phyloP scores from a whole-genome alignment of 345 rosid species.

The Sisymbrium altissimum region DNA sequence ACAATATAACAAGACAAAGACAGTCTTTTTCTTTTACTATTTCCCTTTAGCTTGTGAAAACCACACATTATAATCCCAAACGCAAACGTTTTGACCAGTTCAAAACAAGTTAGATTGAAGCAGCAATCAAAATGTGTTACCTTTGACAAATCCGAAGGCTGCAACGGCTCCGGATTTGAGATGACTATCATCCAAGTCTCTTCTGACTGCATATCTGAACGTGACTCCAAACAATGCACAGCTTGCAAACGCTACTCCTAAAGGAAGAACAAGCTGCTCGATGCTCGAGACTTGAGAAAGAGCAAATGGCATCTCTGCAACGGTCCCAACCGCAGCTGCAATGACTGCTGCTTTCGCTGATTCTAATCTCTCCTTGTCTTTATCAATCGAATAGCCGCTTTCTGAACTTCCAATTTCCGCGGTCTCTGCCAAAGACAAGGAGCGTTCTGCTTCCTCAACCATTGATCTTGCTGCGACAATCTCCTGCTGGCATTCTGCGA shows the following conservation, averaged over 20 bases:
- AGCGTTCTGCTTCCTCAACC: slow-evolving; percentile 74
- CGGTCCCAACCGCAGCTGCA: slow-evolving; percentile 74
- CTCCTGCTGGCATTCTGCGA: slow-evolving; percentile 74
- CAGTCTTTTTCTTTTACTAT: background rate
- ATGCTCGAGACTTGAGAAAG: slow-evolving; percentile 49
- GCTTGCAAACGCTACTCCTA: slow-evolving; percentile 59
- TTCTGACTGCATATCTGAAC: slow-evolving; percentile 68
- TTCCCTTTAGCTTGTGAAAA: background rate
- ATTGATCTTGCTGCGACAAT: slow-evolving; percentile 66
- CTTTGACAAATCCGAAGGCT: slow-evolving; percentile 80
- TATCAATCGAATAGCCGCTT: slow-evolving; percentile 27
- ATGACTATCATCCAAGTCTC: slow-evolving; percentile 70
- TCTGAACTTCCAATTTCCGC: slow-evolving; percentile 9
- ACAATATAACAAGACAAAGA: slow-evolving; percentile 20
- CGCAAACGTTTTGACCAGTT: background rate
- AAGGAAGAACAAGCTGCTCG: slow-evolving; percentile 58
- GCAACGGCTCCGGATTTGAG: slow-evolving; percentile 73
- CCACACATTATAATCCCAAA: background rate
- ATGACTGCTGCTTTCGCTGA: slow-evolving; percentile 67
- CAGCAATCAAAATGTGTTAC: slow-evolving; percentile 33
- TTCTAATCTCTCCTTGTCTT: slow-evolving; percentile 70
- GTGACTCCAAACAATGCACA: slow-evolving; percentile 88
- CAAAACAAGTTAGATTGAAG: background rate
- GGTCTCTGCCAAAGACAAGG: slow-evolving; percentile 34
- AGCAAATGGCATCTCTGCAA: slow-evolving; percentile 61